Base-by-base conservation (phyloP, 2,329 filamentous ascomycete genomes). In the Colletotrichum cordylinicola region DNA sequence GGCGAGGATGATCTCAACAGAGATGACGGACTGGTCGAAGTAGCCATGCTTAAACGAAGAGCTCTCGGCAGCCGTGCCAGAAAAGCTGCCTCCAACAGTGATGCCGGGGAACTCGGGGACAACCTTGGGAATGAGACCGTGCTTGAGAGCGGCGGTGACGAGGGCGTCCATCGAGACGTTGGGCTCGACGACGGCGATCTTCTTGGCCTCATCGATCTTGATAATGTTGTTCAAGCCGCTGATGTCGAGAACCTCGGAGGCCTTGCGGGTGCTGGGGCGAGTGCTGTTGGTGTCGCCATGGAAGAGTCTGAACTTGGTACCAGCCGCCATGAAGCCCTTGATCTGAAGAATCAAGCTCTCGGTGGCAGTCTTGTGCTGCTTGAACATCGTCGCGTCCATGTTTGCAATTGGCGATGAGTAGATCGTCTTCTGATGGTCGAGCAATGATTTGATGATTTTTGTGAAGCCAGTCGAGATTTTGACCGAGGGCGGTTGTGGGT, bases 201-300 rank as follows among this genome's bases (percentile, higher is more conserved):
- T 88, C 8, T 80, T 82, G 2, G 84, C 78, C 0, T 79, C 82
- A 79, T 95, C 89, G 65, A 96, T 85, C 8, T 86, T 83, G 16
- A 96, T 85, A n/a, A 96, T 89, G 82, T 90, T 88, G 78, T 87
- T 88, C 8, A 96, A 88, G 4, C 81, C 80, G 82, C 92, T 93
- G 39, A 93, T 95, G 81, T 95, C 93, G 67, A 96, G 87, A 7
- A 91, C 90, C 78, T 90, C 90, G 80, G 88, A 87, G 6, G 83
- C 81, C 35, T 61, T 33, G n/a, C 72, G 72, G n/a, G 85, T 84
- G 8, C 88, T 88, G 35, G 88, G 87, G 6, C 94, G 92, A 48
- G 94, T 96, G 83, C 91, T 94, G 85, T 95, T 95, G 37, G 94
- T 95, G 0, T 93, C 91, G 77, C 94, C 94, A 84, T 96, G 94